Evolutionary conservation across 2,329 filamentous ascomycete genomes (phyloP), one percentile per base, ranked within the genome.

Genomic region (Dryadomyces quercivorus): DNA sequence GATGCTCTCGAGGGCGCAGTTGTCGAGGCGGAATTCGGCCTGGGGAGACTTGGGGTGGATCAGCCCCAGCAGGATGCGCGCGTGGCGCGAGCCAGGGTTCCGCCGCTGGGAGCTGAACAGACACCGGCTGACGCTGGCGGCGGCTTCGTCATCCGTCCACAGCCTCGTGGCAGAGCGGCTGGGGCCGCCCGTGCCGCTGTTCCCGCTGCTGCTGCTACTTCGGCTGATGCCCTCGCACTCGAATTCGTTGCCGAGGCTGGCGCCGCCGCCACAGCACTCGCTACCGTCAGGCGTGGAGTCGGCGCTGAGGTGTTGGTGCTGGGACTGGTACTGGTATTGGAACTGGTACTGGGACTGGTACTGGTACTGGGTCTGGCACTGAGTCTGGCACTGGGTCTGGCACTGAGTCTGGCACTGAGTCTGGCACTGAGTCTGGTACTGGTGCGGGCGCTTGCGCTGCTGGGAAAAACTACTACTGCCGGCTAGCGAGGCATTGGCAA

Each of bases 31-130:
- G 51, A 80, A 78, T 43, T 75, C 72, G 20, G 70, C 69, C 5
- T 69, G 66, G 6, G 67, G 66, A 7, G 69, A 68, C 55, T 73
- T 74, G 5, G 74, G 77, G 52, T 70, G 73, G 62, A 84, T 80
- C 51, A 84, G 72, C 26, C 74, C 74, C 56, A 75, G 74, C 20
- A 84, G 69, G 55, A 82, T 81, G 43, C 79, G 74, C 58, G 76
- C 76, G 54, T 79, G 75, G 52, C 75, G 75, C 22, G 77, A 77
- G 58, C 77, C 69, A 13, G 71, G 69, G 54, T 67, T 69, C 47
- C 73, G 70, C 21, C 74, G 71, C 18, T 69, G 69, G 57, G 71
- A 70, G 54, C 63, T 68, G 43, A 68, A 65, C 50, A 80, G 66
- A 57, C 80, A 73, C 20, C 69, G 65, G 47, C 70, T 68, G 10